Conservation (phyloP, 225 moss, liverwort and hornwort genomes). For the Ulota crispa region DNA sequence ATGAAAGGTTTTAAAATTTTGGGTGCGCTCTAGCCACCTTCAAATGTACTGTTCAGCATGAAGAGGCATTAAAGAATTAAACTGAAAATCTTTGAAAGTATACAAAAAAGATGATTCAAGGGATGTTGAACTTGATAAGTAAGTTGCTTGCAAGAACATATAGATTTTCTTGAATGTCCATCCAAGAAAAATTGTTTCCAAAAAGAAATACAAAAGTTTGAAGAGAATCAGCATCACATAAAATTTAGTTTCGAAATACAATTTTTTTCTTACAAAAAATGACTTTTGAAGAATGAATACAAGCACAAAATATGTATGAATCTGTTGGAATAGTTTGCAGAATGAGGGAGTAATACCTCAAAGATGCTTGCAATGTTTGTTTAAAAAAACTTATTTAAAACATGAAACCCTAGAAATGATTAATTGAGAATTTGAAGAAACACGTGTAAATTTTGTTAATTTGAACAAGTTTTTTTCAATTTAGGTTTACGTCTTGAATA, state of each 20-base stretch:
- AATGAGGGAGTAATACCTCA: accelerated
- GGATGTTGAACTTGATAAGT: background rate
- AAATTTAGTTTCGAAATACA: background rate
- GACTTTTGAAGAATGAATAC: background rate
- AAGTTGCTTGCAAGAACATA: accelerated
- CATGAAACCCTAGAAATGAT: background rate
- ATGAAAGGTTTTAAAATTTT: background rate
- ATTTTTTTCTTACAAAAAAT: too few relatives aligned
- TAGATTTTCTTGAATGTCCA: background rate
- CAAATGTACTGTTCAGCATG: accelerated
- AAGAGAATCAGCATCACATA: accelerated
- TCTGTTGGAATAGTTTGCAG: too few relatives aligned
- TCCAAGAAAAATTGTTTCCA: accelerated
- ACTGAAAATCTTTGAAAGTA: background rate
- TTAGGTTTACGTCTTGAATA: background rate
- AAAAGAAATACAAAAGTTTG: background rate
- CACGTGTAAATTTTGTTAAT: background rate
- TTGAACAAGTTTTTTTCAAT: background rate
- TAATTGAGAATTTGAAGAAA: accelerated
- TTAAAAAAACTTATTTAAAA: background rate
- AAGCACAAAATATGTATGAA: accelerated
- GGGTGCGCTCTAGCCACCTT: background rate
- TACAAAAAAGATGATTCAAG: background rate
- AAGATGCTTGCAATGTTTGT: background rate
- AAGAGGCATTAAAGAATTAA: background rate